Conservation (phyloP, 495 filamentous ascomycete species). For the Penicillium longicatenatum region DNA sequence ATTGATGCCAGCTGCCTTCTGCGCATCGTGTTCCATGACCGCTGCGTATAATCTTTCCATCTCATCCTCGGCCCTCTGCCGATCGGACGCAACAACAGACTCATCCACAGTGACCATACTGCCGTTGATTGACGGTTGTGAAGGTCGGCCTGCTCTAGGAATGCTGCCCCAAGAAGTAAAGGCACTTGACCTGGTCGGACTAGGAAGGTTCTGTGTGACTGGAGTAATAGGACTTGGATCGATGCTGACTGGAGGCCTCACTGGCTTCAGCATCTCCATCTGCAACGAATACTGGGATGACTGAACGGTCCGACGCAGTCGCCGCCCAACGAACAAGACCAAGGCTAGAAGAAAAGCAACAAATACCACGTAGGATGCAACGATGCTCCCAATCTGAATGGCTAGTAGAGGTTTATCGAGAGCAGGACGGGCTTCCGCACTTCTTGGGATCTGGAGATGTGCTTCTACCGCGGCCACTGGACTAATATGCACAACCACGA, state of each 20-base stretch:
- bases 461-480: constrained; percentile 10
- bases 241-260: constrained; percentile 48
- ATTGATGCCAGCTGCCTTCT: constrained; percentile 51
- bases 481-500: constrained; percentile 14
- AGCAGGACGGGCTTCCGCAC: constrained; percentile 10
- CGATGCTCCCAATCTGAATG: constrained; percentile 74
- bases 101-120: constrained; percentile 70
- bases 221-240: constrained; percentile 52
- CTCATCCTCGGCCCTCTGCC: constrained; percentile 69
- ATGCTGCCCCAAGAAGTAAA: constrained; percentile 48
- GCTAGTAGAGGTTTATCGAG: constrained; percentile 63
- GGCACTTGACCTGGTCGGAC: constrained; percentile 37
- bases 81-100: constrained; percentile 70
- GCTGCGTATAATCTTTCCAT: constrained; percentile 89
- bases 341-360: constrained; percentile 66
- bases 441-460: constrained; percentile 16
- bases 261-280: constrained; percentile 64
- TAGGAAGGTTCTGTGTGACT: constrained; percentile 42
- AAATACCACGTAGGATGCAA: constrained; percentile 75
- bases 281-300: constrained; percentile 54
- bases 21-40: constrained; percentile 85
- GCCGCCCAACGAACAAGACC: constrained; percentile 65
- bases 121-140: constrained; percentile 43
- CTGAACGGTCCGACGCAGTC: constrained; percentile 56
- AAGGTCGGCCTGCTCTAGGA: constrained; percentile 33